phyloP scores from a whole-genome alignment of 1,139 yeast genomes.

The Spathaspora sp. region DNA sequence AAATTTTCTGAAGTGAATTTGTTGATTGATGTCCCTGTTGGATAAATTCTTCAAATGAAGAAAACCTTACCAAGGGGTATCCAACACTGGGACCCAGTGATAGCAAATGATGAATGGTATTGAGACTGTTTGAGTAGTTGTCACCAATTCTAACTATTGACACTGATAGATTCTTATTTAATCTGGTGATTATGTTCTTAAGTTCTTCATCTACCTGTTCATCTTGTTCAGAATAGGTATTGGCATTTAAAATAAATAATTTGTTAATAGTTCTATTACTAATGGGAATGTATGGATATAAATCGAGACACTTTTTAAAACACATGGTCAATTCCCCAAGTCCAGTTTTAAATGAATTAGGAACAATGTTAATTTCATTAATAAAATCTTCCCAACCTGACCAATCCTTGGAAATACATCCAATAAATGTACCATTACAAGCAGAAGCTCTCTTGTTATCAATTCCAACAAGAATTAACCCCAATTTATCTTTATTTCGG shows the following conservation, averaged over 20 bases:
- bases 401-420: constrained; percentile 54
- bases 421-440: constrained; percentile 51
- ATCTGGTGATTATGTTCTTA: constrained; percentile 4
- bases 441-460: constrained; percentile 36
- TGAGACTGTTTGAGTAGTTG: constrained; percentile 18
- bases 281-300: constrained; percentile 28
- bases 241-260: constrained; percentile 26
- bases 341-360: constrained; percentile 20
- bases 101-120: constrained; percentile 17
- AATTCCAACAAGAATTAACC: constrained; percentile 54
- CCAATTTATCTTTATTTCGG: constrained; percentile 49
- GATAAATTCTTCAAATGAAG: constrained; percentile 19
- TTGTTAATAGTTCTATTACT: constrained; percentile 23
- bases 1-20: constrained; percentile 8
- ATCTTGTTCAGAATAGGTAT: constrained; percentile 9
- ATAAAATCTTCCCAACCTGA: constrained; percentile 55
- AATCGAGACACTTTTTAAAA: constrained; percentile 31
- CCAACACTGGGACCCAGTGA: constrained; percentile 18
- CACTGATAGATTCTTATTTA: constrained; percentile 20
- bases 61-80: constrained; percentile 21
- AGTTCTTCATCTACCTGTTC: constrained; percentile 3
- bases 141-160: constrained; percentile 27
- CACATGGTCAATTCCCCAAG: constrained; percentile 27
- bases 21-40: not conserved
- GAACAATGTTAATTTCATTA: constrained; percentile 37